Percentiles rank a stretch among this genome's conserved stretches.
Evolutionary conservation across 352 stramenopile species (phyloP).

Genomic region (Pythium grandisporangium): DNA sequence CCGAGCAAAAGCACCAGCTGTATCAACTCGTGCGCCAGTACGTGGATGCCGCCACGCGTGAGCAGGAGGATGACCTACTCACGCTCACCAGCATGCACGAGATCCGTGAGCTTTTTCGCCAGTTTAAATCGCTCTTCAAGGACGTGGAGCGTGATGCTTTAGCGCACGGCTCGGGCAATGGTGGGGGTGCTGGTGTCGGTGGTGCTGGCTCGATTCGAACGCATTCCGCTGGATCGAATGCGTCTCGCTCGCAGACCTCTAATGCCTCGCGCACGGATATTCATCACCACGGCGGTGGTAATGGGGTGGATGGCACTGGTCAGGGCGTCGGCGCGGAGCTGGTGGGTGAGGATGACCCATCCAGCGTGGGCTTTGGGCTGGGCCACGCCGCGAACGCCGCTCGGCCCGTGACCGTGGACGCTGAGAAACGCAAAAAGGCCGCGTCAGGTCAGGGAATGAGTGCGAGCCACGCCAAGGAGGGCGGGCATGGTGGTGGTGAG

Average conservation of each 20-base stretch:
- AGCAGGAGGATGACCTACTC: slow-evolving; percentile 74
- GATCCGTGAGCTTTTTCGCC: slow-evolving; percentile 88
- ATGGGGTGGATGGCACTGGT: slow-evolving; percentile 1
- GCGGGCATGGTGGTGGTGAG: slow-evolving; percentile 5
- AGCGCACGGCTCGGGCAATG: slow-evolving; percentile 5
- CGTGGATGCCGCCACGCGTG: slow-evolving; percentile 45
- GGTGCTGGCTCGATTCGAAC: slow-evolving; percentile 21
- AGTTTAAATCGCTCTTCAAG: slow-evolving; percentile 85
- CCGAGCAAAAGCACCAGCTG: slow-evolving; percentile 84
- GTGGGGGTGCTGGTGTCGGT: neutral
- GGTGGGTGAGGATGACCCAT: slow-evolving; percentile 48
- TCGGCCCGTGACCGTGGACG: slow-evolving; percentile 59
- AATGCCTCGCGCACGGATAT: slow-evolving; percentile 35
- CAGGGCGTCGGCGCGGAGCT: slow-evolving; percentile 25
- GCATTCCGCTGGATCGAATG: slow-evolving; percentile 43
- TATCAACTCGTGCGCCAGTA: slow-evolving; percentile 63
- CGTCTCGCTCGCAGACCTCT: slow-evolving; percentile 35
- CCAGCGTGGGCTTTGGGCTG: slow-evolving; percentile 40
- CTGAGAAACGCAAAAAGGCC: slow-evolving; percentile 23
- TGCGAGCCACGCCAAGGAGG: too few relatives aligned
- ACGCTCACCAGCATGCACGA: slow-evolving; percentile 82
- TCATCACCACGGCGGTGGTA: slow-evolving; percentile 9
- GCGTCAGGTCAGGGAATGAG: too few relatives aligned
- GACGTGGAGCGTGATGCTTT: slow-evolving; percentile 33
- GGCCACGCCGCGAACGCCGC: slow-evolving; percentile 41